Evolutionary conservation across 768 basidiomycete genomes (phyloP).

Genomic region (Chalciporus pseudorubinellus): DNA sequence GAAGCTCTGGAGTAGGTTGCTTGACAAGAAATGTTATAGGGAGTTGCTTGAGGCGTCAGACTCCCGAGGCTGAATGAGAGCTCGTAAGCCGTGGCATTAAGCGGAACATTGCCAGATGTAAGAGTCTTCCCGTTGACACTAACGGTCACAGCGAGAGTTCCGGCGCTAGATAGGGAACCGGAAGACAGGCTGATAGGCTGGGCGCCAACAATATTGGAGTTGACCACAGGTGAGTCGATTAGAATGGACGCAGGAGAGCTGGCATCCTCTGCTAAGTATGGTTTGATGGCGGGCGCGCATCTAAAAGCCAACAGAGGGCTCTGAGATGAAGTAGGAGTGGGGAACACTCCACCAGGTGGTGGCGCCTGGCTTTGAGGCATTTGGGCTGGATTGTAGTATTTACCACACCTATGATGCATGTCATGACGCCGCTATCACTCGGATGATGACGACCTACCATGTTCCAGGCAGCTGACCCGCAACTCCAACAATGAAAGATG

Average conservation of each 20-base stretch:
- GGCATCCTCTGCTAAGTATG: constrained; percentile 55
- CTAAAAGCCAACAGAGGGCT: constrained; percentile 52
- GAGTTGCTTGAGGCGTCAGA: constrained; percentile 39
- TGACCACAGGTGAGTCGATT: constrained; percentile 51
- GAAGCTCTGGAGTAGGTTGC: constrained; percentile 27
- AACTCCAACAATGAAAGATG: constrained; percentile 13
- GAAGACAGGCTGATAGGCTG: constrained; percentile 38
- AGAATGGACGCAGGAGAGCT: constrained; percentile 44
- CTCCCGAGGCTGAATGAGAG: constrained; percentile 46
- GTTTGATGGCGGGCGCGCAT: constrained; percentile 55
- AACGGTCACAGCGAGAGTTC: constrained; percentile 41
- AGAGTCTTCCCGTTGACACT: constrained; percentile 43
- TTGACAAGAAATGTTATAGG: constrained; percentile 31
- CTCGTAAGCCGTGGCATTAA: constrained; percentile 49
- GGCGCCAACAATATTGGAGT: constrained; percentile 44
- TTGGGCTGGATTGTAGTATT: constrained; percentile 48
- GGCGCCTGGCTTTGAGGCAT: constrained; percentile 34
- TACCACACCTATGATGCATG: constrained; percentile 38
- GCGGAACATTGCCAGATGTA: constrained; percentile 44
- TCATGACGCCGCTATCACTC: neutral
- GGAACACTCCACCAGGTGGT: constrained; percentile 50
- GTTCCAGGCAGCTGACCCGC: constrained; percentile 23
- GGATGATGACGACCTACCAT: constrained; percentile 19
- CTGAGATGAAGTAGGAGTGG: constrained; percentile 35
- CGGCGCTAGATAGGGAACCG: constrained; percentile 25